Evolutionary conservation across 352 stramenopile genomes (phyloP).

Genomic region (Thraustochytrium sp.): DNA sequence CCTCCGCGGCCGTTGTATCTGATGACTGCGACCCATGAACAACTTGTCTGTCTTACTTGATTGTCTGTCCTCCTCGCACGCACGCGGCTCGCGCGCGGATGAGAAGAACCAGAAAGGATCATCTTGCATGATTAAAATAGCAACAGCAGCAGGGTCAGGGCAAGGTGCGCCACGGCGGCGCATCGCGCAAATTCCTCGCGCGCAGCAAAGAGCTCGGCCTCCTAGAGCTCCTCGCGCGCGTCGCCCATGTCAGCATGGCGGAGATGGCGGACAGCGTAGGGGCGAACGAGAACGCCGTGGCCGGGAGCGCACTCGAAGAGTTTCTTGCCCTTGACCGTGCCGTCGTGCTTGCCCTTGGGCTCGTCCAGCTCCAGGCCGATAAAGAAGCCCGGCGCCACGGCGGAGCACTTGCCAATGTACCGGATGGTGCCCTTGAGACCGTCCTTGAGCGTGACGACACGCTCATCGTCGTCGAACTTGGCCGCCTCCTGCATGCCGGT

Average conservation of each 20-base stretch:
- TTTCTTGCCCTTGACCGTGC: conserved; percentile 39
- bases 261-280: conserved; percentile 15
- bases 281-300: conserved; percentile 30
- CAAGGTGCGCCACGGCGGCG: no score
- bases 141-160: no score
- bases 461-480: conserved; percentile 34
- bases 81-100: no score
- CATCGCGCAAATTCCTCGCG: no score
- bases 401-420: conserved; percentile 40
- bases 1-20: no score
- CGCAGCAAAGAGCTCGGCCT: no score
- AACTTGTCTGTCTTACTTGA: no score
- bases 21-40: no score
- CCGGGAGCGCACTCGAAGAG: conserved; percentile 12
- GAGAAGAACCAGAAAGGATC: no score
- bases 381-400: conserved; percentile 31
- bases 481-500: conserved; percentile 34
- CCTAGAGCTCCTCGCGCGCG: conserved; percentile 19
- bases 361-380: conserved; percentile 41
- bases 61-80: no score
- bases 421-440: conserved; percentile 30
- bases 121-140: no score
- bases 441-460: conserved; percentile 34
- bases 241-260: background rate
- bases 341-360: conserved; percentile 27